These are phyloP conservation scores for Leucosporidium creatinivorum DNA, from an alignment of 768 basidiomycete species.

Conservation along the genomic window DNA sequence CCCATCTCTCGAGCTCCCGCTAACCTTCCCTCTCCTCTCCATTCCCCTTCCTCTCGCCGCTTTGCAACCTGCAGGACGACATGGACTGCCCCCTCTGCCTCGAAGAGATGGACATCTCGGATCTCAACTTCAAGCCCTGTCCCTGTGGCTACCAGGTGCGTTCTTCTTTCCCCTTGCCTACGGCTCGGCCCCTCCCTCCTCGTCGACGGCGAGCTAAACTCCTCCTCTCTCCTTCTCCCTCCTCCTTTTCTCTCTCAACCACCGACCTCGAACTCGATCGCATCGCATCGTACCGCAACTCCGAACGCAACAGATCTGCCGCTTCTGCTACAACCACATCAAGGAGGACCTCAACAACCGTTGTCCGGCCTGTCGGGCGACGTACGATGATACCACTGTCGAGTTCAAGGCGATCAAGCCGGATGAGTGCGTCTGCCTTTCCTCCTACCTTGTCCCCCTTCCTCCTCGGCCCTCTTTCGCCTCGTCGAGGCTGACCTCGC, in stretches of 20 bases:
- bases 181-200: no score
- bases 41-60: not conserved
- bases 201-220: no score
- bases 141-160: conserved; percentile 93
- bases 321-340: conserved; percentile 99
- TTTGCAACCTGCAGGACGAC: conserved; percentile 61
- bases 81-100: conserved; percentile 96
- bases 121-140: conserved; percentile 98
- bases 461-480: no score
- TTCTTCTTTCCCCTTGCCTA: not conserved
- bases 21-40: not conserved
- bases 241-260: not conserved
- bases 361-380: conserved; percentile 90
- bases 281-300: no score
- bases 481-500: no score
- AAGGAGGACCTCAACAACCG: conserved; percentile 89
- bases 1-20: not conserved
- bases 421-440: conserved; percentile 69
- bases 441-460: no score
- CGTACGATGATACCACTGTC: conserved; percentile 84
- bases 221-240: not conserved
- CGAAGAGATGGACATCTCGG: conserved; percentile 97
- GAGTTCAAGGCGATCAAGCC: conserved; percentile 92
- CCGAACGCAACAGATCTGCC: conserved; percentile 95
- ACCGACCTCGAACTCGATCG: no score